Percentiles rank a stretch among this genome's conserved stretches.
These are phyloP conservation scores for Colletotrichum acutatum DNA, from an alignment of 2,329 filamentous ascomycete species.

Conservation along the genomic window DNA sequence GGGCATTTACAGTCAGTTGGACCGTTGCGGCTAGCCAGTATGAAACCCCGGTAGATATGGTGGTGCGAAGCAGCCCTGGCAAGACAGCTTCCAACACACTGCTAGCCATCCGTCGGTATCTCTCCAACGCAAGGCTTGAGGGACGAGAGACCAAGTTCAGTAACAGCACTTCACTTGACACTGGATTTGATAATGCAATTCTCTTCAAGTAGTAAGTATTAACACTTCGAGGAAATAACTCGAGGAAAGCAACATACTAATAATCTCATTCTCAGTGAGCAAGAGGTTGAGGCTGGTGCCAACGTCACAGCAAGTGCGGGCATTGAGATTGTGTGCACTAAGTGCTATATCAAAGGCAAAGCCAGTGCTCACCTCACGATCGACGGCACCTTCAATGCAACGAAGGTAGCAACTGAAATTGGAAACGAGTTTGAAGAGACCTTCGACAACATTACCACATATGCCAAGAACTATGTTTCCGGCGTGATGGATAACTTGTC, in stretches of 20 bases:
- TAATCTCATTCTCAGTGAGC: not conserved
- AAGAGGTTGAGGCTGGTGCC: constrained; percentile 25
- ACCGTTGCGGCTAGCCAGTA: not conserved
- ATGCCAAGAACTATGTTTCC: constrained; percentile 47
- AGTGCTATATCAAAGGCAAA: constrained; percentile 61
- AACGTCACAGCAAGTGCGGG: constrained; percentile 38
- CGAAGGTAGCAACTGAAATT: constrained; percentile 45
- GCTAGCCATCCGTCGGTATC: constrained; percentile 7
- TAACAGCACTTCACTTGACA: constrained; percentile 49
- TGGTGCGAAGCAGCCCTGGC: constrained; percentile 13
- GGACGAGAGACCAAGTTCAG: constrained; percentile 14
- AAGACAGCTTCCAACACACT: constrained; percentile 14
- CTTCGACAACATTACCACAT: constrained; percentile 47
- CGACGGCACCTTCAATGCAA: constrained; percentile 53
- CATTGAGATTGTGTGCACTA: constrained; percentile 57
- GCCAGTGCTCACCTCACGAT: constrained; percentile 56
- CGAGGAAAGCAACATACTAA: not conserved
- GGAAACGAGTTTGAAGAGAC: constrained; percentile 45
- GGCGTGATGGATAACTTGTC: constrained; percentile 41
- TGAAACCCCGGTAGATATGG: constrained; percentile 3
- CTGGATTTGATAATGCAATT: constrained; percentile 51
- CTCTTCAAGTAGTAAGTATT: constrained; percentile 47
- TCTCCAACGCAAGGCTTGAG: constrained; percentile 10
- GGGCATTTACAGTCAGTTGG: not conserved
- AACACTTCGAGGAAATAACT: too few species aligned